phyloP scores from a whole-genome alignment of 2,329 filamentous ascomycete genomes.

The Dothistroma pini region DNA sequence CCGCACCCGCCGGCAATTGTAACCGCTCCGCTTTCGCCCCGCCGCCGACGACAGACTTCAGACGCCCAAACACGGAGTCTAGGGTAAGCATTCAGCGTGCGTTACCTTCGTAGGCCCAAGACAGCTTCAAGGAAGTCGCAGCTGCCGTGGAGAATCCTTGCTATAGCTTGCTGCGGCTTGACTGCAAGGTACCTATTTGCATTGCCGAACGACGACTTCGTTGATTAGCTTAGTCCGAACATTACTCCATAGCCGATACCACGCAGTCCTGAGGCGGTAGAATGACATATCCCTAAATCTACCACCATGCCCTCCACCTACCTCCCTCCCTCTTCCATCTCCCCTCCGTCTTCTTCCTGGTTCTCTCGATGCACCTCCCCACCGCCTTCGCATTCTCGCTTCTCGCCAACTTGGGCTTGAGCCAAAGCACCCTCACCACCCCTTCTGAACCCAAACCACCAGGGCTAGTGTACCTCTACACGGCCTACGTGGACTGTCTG shows the following conservation, averaged over 20 bases:
- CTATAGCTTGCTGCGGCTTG: background rate
- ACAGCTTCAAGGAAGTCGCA: background rate
- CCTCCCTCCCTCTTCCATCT: background rate
- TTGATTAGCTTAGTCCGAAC: background rate
- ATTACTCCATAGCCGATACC: background rate
- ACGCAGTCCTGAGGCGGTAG: background rate
- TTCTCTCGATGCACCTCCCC: constrained; percentile 1
- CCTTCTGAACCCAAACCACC: constrained; percentile 18
- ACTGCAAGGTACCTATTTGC: background rate
- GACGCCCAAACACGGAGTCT: background rate
- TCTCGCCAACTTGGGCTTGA: constrained; percentile 3
- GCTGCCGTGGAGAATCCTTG: background rate
- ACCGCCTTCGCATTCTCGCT: constrained; percentile 9
- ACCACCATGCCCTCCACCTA: background rate
- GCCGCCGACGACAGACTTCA: background rate
- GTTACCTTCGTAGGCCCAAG: background rate
- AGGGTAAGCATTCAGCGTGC: background rate
- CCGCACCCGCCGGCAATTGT: background rate
- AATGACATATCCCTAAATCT: background rate
- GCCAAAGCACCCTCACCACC: constrained; percentile 8
- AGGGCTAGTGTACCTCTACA: constrained; percentile 31
- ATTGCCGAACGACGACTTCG: background rate
- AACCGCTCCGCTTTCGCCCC: background rate
- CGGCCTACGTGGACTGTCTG: constrained; percentile 26
- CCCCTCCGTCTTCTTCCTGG: background rate